These are phyloP conservation scores for Cytospora chrysosperma DNA, from an alignment of 2,329 filamentous ascomycete genomes.

Conservation along the genomic window DNA sequence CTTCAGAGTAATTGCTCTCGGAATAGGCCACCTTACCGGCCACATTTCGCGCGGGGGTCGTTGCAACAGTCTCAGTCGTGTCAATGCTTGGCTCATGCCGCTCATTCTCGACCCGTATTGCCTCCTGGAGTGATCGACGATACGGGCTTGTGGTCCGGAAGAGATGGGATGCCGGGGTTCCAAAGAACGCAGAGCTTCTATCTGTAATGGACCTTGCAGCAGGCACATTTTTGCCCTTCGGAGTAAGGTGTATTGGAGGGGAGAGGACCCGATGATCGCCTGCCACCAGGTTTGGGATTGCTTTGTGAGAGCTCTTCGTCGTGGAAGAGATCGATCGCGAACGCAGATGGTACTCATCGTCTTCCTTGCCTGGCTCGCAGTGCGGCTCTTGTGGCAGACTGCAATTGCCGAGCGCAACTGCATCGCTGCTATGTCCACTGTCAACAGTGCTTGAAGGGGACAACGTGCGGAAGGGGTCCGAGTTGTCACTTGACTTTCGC, in stretches of 20 bases:
- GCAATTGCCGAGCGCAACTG: not conserved
- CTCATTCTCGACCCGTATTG: slow-evolving; percentile 39
- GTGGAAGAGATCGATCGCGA: not conserved
- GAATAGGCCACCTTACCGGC: slow-evolving; percentile 41
- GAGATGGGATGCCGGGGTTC: slow-evolving; percentile 49
- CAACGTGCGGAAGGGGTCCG: slow-evolving; percentile 23
- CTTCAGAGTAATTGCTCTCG: slow-evolving; percentile 51
- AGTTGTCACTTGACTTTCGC: slow-evolving; percentile 25
- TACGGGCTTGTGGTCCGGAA: slow-evolving; percentile 58
- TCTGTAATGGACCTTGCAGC: slow-evolving; percentile 25
- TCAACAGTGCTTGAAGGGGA: slow-evolving; percentile 16
- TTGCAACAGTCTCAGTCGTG: slow-evolving; percentile 6
- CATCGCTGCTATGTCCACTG: slow-evolving; percentile 3
- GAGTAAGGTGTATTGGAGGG: slow-evolving; percentile 10
- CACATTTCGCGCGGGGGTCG: slow-evolving; percentile 30
- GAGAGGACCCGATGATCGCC: slow-evolving; percentile 1
- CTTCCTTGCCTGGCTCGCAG: not conserved
- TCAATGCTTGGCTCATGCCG: not conserved
- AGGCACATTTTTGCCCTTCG: not conserved
- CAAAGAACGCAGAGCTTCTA: slow-evolving; percentile 51
- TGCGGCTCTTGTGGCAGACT: not conserved
- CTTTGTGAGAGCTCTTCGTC: not conserved
- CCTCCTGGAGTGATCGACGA: slow-evolving; percentile 49
- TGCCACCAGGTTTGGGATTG: not conserved
- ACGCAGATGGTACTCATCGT: not conserved